Conservation (phyloP, 805 yeast genomes). For the Zygosaccharomyces bisporus region DNA sequence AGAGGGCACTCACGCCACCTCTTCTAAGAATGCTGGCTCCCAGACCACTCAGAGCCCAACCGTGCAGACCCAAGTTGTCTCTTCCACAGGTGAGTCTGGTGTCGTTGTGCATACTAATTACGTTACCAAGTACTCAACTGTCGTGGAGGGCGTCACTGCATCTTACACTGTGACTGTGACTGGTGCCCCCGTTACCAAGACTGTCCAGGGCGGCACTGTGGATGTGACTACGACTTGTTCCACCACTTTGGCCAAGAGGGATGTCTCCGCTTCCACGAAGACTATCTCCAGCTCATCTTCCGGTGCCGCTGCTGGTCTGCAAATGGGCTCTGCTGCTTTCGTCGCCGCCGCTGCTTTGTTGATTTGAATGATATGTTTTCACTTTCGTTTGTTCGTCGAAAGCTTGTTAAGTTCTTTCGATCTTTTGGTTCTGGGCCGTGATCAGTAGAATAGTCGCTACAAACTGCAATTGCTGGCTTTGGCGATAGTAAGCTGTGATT, state of each 20-base stretch:
- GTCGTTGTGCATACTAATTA: not conserved
- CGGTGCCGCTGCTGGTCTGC: slow-evolving; percentile 33
- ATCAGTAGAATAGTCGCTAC: not conserved
- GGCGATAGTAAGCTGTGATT: not conserved
- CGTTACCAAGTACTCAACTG: slow-evolving; percentile 14
- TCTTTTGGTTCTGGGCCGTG: not conserved
- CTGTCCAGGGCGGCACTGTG: slow-evolving; percentile 51
- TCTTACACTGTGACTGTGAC: slow-evolving; percentile 9
- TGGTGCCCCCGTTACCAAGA: slow-evolving; percentile 14
- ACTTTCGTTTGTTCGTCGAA: not conserved
- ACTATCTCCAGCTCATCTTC: slow-evolving; percentile 44
- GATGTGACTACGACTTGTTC: slow-evolving; percentile 40
- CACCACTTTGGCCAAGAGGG: slow-evolving; percentile 3
- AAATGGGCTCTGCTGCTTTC: slow-evolving; percentile 24
- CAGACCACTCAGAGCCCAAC: slow-evolving; percentile 40
- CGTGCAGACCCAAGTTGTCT: slow-evolving; percentile 4
- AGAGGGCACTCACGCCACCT: slow-evolving; percentile 36
- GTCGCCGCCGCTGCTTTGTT: slow-evolving; percentile 31
- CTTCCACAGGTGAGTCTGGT: slow-evolving; percentile 5
- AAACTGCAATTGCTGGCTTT: not conserved
- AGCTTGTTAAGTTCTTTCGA: not conserved
- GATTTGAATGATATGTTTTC: slow-evolving; percentile 16
- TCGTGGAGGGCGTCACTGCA: slow-evolving; percentile 20
- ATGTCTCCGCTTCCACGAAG: slow-evolving; percentile 52
- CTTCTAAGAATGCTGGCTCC: slow-evolving; percentile 25